Conservation (phyloP, 2,329 filamentous ascomycete species). For the Cytospora piceicola region DNA sequence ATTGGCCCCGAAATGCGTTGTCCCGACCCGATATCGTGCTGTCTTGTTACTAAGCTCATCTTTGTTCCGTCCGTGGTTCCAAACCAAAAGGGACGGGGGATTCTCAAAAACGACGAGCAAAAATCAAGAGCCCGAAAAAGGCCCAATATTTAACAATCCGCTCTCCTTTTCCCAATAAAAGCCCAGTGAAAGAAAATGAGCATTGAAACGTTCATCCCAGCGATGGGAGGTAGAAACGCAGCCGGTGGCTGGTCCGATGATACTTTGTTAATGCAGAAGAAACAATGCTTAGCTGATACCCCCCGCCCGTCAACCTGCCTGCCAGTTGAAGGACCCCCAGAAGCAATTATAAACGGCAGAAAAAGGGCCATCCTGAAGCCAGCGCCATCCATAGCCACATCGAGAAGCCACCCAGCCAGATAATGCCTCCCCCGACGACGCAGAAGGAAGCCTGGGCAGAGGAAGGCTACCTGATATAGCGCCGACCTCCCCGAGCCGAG, state of each 20-base stretch:
- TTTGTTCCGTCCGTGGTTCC: not conserved
- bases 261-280: not conserved
- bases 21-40: not conserved
- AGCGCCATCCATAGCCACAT: not conserved
- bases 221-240: not conserved
- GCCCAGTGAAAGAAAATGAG: not conserved
- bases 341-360: not conserved
- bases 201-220: not conserved
- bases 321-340: not conserved
- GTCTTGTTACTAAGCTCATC: not conserved
- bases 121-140: not conserved
- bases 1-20: not conserved
- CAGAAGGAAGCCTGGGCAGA: too few relatives aligned
- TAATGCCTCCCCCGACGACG: not conserved
- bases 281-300: not conserved
- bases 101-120: not conserved
- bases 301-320: not conserved
- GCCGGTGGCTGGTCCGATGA: not conserved
- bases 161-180: not conserved
- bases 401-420: not conserved
- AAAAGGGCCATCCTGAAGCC: not conserved
- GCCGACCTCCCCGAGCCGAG: slow-evolving; percentile 21
- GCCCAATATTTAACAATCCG: not conserved
- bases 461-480: slow-evolving; percentile 23
- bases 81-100: not conserved